Evolutionary conservation across 345 rosid genomes (phyloP), one percentile per base, ranked within the genome.

Genomic region (Tarenaya hassleriana): DNA sequence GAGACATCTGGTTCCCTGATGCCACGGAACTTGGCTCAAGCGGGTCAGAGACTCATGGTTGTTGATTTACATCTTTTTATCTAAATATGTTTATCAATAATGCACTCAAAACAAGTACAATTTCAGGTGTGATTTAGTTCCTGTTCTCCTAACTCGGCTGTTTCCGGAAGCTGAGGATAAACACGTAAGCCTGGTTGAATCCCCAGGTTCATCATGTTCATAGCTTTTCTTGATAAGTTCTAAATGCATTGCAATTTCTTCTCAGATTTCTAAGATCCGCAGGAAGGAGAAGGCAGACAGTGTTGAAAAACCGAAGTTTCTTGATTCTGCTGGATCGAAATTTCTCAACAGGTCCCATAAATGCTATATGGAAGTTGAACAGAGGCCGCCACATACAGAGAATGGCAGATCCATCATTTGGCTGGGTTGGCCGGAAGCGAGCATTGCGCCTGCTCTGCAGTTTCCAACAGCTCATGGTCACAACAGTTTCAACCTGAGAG

Each of bases 41-140:
- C 59, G 70, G 86, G 95, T 88, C 47, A 64, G 81, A 31, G 47
- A 58, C 50, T 24, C 5, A 41, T 13, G 24, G 16, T 43, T 11
- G 17, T 13, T 24, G 24, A 12, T 51, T 38, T 32, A 3, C 17
- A 57, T 60, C 5, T 38, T 14, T 47, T 52, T 37, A 64, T 55
- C 32, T 35, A 34, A 47, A 20, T 7, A n/a, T 15, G 19, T 54
- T 16, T 61, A 9, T 41, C 56, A 60, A 10, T 72, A 43, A 60
- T 75, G 64, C 41, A 67, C 55, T 67, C 37, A 29, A 34, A 56
- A 48, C 34, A 37, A 46, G 44, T 55, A 44, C 20, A 41, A 32
- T 63, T 76, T 49, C 77, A 84, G 94, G 94, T 46, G 16, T 32
- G 76, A 74, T 58, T 29, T 84, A 50, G 70, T 78, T 63, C 70